Evolutionary conservation across 2,329 filamentous ascomycete species (phyloP).

Genomic region (Mycocentrospora acerina): DNA sequence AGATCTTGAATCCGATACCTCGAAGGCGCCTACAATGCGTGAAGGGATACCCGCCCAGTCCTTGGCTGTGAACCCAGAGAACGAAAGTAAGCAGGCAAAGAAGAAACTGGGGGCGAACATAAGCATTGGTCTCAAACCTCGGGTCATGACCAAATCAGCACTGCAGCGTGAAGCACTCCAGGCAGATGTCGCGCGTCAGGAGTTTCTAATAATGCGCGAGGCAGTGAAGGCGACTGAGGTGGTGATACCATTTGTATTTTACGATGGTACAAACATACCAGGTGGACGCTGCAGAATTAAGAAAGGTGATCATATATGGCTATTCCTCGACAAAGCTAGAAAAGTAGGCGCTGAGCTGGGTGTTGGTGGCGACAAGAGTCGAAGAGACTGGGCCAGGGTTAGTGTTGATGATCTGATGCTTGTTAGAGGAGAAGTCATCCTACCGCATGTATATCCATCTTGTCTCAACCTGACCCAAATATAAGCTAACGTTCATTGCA

Average conservation of each 20-base stretch:
- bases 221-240: constrained; percentile 87
- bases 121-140: constrained; percentile 61
- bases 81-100: constrained; percentile 39
- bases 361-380: constrained; percentile 66
- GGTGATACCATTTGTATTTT: constrained; percentile 92
- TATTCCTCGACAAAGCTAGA: constrained; percentile 87
- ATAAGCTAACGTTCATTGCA: constrained; percentile 43
- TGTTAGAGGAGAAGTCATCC: constrained; percentile 84
- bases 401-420: constrained; percentile 95
- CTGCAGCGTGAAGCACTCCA: constrained; percentile 78
- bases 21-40: constrained; percentile 42
- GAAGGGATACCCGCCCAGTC: constrained; percentile 42
- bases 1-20: constrained; percentile 51
- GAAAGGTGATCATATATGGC: constrained; percentile 91
- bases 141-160: constrained; percentile 72
- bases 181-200: constrained; percentile 70
- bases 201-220: constrained; percentile 82
- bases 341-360: constrained; percentile 85
- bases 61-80: constrained; percentile 36
- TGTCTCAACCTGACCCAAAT: background rate
- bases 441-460: constrained; percentile 78
- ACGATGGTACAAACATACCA: constrained; percentile 87
- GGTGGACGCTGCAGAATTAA: constrained; percentile 82
- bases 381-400: constrained; percentile 86
- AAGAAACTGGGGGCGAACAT: constrained; percentile 62